Base-by-base conservation (phyloP, 768 basidiomycete genomes). In the Sistotremastrum niveocremeum region DNA sequence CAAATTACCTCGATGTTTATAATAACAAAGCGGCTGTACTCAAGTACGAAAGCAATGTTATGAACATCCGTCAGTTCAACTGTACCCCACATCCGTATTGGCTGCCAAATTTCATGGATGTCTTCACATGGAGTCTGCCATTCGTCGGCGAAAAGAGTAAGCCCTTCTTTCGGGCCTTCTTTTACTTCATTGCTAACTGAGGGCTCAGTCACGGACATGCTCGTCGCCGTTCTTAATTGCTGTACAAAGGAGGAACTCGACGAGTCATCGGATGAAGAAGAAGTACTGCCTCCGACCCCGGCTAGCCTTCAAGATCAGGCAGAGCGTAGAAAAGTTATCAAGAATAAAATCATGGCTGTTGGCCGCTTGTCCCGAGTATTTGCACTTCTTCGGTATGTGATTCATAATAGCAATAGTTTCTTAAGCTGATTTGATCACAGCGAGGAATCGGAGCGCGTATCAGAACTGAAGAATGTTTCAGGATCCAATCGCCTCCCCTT, bases 91-190 rank as follows among this genome's bases (percentile, higher is more conserved):
- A 79, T 51, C 77, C 77, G 6, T 98, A 97, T 61, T 98, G 94
- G 94, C 68, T 99, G 45, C 95, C 95, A 4, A 99, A 99, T 63
- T 99, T 99, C 58, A 97, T 98, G 93, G 94, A 98, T 56, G 93
- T 93, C 28, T 99, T 99, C 60, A 97, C 95, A 0, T 99, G 95
- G 95, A 87, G 84, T 69, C 64, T 99, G 49, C 95, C 95, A 1
- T 98, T 98, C 57, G 95, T 99, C 5, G 95, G 93, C 51, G 86
- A 93, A 64, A 98, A 99, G 67, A 98, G 94, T 89, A 54, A 52
- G 77, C 69, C 34, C 9, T 37, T 20, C n/a, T n/a, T 6, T 12
- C 33, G 43, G 10, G 41, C 34, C 20, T 9, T 44, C 7, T 39
- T 7, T 20, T 20, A 8, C 28, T 42, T 35, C 35, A 20, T 20